Percentiles rank a stretch among this genome's conserved stretches.
Conservation (phyloP, 1,284 basidiomycete species). For the Inonotus obliquus region DNA sequence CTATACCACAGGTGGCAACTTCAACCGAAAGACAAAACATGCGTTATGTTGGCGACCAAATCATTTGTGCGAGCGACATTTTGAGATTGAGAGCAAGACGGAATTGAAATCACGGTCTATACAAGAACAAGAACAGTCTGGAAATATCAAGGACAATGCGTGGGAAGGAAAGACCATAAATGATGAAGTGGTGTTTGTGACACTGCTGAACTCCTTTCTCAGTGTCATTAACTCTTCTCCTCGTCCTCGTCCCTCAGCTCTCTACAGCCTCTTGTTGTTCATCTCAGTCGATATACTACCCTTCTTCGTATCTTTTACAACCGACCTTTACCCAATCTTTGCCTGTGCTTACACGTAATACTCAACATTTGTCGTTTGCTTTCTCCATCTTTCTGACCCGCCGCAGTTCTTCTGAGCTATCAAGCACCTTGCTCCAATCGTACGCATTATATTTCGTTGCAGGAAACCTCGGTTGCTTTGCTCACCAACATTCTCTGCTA, state of each 20-base stretch:
- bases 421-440: not conserved
- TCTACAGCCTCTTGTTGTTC: conserved; percentile 1
- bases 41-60: too few relatives aligned
- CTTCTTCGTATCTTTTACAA: not conserved
- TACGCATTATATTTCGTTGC: not conserved
- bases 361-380: not conserved
- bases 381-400: not conserved
- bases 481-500: not conserved
- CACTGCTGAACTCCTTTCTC: not conserved
- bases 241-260: not conserved
- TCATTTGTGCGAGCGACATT: too few relatives aligned
- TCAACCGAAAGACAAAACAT: not conserved
- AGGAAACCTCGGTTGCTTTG: not conserved
- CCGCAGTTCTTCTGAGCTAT: not conserved
- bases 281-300: conserved; percentile 1
- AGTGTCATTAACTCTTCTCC: not conserved
- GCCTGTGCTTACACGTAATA: not conserved
- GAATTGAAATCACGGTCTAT: not conserved
- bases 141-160: not conserved
- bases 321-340: not conserved
- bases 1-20: not conserved
- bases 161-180: not conserved
- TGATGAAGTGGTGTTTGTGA: not conserved
- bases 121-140: conserved; percentile 1
- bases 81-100: not conserved